Evolutionary conservation across 176 grass and related monocot species (phyloP).

Genomic region (Triticum turgidum): DNA sequence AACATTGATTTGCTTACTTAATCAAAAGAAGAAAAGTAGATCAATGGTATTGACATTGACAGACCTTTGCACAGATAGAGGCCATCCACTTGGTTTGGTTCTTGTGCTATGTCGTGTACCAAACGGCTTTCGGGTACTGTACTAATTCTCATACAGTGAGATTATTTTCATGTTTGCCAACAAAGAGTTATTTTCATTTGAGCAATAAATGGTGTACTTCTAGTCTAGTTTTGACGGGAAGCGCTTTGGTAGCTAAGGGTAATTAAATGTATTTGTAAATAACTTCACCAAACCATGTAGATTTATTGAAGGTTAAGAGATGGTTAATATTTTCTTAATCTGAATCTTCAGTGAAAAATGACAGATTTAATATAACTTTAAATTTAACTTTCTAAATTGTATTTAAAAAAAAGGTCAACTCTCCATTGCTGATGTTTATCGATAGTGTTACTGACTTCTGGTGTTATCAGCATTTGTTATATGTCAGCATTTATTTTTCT

Average conservation of each 20-base stretch:
- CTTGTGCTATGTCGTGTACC: background rate
- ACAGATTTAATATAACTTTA: background rate
- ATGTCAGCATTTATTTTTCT: background rate
- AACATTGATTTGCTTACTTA: background rate
- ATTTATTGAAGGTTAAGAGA: background rate
- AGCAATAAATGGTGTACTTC: background rate
- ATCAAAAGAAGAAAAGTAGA: background rate
- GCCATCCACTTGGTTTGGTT: background rate
- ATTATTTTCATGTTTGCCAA: conserved; percentile 1
- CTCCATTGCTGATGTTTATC: background rate
- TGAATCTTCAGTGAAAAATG: background rate
- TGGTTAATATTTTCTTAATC: background rate
- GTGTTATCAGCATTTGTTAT: background rate
- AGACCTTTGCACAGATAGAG: background rate
- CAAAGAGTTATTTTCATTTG: background rate
- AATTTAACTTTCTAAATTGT: too few relatives aligned
- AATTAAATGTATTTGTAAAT: background rate
- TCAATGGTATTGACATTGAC: background rate
- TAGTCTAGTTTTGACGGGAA: background rate
- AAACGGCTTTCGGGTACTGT: background rate
- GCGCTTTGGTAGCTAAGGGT: background rate
- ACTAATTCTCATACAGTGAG: background rate
- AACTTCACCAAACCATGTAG: background rate
- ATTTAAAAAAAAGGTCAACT: background rate
- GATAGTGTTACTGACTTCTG: background rate